These are phyloP conservation scores for Monilinia fructicola DNA, from an alignment of 2,329 filamentous ascomycete species.

Conservation along the genomic window DNA sequence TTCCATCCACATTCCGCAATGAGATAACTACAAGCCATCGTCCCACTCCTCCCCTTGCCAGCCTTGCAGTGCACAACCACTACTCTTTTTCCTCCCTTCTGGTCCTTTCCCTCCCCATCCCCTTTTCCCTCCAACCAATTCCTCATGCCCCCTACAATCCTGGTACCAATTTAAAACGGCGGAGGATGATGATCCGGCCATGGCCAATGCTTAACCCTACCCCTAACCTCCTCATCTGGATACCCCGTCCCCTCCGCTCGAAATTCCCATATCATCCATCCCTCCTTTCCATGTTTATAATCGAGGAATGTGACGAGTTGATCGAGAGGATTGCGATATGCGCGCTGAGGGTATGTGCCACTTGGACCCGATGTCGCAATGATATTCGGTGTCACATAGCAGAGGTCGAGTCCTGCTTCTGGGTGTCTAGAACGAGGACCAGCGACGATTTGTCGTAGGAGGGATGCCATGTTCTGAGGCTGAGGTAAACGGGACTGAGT, in stretches of 20 bases:
- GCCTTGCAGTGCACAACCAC: constrained; percentile 96
- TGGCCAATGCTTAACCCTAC: constrained; percentile 84
- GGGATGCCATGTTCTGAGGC: constrained; percentile 59
- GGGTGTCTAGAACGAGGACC: constrained; percentile 80
- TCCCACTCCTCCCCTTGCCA: constrained; percentile 90
- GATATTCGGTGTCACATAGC: constrained; percentile 85
- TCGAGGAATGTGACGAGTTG: constrained; percentile 86
- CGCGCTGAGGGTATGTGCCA: constrained; percentile 83
- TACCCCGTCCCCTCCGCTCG: constrained; percentile 95
- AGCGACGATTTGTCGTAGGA: constrained; percentile 89
- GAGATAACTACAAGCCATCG: constrained; percentile 82
- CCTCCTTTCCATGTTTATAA: constrained; percentile 70
- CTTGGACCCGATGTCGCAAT: constrained; percentile 78
- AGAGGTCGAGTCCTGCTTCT: constrained; percentile 87
- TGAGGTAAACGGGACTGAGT: neutral
- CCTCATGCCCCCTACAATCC: constrained; percentile 87
- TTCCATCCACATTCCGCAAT: constrained; percentile 81
- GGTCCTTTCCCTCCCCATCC: constrained; percentile 30
- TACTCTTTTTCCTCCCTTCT: constrained; percentile 54
- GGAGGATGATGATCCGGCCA: constrained; percentile 98
- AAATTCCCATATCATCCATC: constrained; percentile 97
- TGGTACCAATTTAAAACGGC: constrained; percentile 86
- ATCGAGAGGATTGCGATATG: constrained; percentile 91
- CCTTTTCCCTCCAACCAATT: constrained; percentile 70
- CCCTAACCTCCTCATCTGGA: constrained; percentile 84